Percentiles rank a stretch among this genome's conserved stretches.
phyloP scores from a whole-genome alignment of 352 stramenopile genomes.

The Globisporangium acanthophoron region DNA sequence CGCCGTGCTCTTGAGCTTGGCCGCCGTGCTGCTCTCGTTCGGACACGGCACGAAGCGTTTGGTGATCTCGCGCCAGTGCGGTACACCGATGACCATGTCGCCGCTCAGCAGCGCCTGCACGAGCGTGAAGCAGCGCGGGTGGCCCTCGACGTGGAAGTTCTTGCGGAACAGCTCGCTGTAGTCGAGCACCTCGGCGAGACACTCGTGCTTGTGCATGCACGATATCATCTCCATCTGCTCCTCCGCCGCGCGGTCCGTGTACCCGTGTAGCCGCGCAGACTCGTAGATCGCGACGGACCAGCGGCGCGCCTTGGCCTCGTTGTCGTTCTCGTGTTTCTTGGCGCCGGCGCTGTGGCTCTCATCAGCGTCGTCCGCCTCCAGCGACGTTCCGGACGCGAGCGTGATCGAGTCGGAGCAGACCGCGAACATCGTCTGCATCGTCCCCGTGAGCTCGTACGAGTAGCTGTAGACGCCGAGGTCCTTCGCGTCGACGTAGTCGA shows the following conservation, averaged over 20 bases:
- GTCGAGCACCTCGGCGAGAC: conserved; percentile 36
- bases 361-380: not conserved
- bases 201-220: conserved; percentile 51
- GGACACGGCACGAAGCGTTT: conserved; percentile 28
- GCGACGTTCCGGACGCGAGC: conserved; percentile 12
- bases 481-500: conserved; percentile 42
- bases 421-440: conserved; percentile 39
- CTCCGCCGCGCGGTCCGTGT: conserved; percentile 25
- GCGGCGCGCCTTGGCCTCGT: conserved; percentile 17
- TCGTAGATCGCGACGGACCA: conserved; percentile 51
- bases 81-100: conserved; percentile 39
- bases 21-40: not conserved
- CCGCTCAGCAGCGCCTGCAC: conserved; percentile 27
- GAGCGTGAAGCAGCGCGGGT: conserved; percentile 41
- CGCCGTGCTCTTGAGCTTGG: not conserved
- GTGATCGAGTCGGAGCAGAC: conserved; percentile 37
- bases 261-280: conserved; percentile 36
- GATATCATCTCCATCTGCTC: conserved; percentile 51
- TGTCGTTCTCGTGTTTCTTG: conserved; percentile 1
- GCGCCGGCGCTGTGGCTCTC: not conserved
- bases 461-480: conserved; percentile 55
- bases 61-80: conserved; percentile 37
- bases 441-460: conserved; percentile 44
- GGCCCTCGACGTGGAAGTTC: conserved; percentile 47
- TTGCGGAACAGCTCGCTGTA: conserved; percentile 31